Evolutionary conservation across 192 early-diverging fungal genomes (phyloP).

Genomic region (Linnemannia zychae): DNA sequence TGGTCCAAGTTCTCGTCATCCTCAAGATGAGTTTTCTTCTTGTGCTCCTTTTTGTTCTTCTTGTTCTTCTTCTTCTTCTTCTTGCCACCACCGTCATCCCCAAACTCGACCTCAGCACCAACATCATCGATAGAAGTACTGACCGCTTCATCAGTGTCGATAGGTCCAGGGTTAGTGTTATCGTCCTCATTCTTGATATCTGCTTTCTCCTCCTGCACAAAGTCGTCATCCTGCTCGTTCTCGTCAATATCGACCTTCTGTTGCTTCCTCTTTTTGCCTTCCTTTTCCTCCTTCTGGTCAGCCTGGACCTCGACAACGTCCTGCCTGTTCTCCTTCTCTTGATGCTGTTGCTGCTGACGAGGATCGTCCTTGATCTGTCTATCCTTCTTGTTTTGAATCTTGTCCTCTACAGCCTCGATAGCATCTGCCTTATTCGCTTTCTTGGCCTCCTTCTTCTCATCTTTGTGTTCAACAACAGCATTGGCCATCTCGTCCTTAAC

Average conservation of each 20-base stretch:
- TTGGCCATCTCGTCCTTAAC: background rate
- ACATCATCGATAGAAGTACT: slow-evolving; percentile 23
- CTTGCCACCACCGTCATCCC: slow-evolving; percentile 18
- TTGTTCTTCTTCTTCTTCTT: slow-evolving; percentile 12
- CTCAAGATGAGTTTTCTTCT: background rate
- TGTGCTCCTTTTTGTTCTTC: slow-evolving; percentile 6
- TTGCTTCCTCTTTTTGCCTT: background rate
- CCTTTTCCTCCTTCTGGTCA: background rate
- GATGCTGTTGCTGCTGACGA: background rate
- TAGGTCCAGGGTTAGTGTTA: background rate
- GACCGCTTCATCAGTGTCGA: background rate
- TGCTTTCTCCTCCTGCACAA: background rate
- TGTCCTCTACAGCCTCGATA: background rate
- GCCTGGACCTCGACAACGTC: background rate
- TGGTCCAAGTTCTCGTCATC: background rate
- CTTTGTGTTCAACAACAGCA: background rate
- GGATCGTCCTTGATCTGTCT: background rate
- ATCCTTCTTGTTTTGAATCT: background rate
- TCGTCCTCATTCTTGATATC: background rate
- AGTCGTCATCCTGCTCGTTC: background rate
- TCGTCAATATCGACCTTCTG: background rate
- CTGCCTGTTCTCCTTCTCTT: background rate
- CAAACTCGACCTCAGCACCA: slow-evolving; percentile 10
- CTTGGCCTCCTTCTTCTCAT: background rate
- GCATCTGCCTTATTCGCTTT: background rate